Conservation (phyloP, 441 rosid genomes). For the Francoa sonchifolia region DNA sequence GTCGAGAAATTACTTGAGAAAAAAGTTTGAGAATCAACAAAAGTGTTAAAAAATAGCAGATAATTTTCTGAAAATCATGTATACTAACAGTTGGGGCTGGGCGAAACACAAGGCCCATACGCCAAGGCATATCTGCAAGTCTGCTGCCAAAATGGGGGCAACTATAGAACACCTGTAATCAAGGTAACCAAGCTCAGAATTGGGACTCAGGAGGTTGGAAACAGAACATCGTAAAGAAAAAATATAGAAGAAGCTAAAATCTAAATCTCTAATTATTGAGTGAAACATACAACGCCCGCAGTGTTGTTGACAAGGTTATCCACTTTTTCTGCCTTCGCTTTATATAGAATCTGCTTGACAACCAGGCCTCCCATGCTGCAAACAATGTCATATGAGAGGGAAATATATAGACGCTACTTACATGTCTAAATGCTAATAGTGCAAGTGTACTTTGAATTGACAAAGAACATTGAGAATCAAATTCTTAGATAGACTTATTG, state of each 20-base stretch:
- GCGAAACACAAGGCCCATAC: constrained; percentile 90
- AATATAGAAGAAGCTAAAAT: not conserved
- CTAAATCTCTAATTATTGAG: constrained; percentile 9
- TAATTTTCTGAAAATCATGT: constrained; percentile 4
- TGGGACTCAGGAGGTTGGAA: too few relatives aligned
- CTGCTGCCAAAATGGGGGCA: constrained; percentile 98
- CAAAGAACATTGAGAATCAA: too few relatives aligned
- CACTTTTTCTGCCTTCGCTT: constrained; percentile 72
- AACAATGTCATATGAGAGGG: too few relatives aligned
- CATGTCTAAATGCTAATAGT: too few relatives aligned
- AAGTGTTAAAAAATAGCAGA: not conserved
- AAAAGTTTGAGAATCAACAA: constrained; percentile 5
- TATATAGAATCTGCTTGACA: constrained; percentile 84
- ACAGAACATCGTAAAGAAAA: not conserved
- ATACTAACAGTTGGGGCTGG: constrained; percentile 90
- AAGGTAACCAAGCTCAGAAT: constrained; percentile 1
- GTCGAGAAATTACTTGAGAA: not conserved
- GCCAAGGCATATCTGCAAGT: constrained; percentile 98
- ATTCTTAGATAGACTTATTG: too few relatives aligned
- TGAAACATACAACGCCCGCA: constrained; percentile 64
- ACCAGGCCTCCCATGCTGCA: constrained; percentile 97
- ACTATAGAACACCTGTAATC: constrained; percentile 81
- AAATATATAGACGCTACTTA: too few relatives aligned
- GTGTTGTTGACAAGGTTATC: constrained; percentile 75
- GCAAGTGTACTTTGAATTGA: too few relatives aligned